phyloP scores from a whole-genome alignment of 495 filamentous ascomycete species.

The Aspergillus saccharolyticus region DNA sequence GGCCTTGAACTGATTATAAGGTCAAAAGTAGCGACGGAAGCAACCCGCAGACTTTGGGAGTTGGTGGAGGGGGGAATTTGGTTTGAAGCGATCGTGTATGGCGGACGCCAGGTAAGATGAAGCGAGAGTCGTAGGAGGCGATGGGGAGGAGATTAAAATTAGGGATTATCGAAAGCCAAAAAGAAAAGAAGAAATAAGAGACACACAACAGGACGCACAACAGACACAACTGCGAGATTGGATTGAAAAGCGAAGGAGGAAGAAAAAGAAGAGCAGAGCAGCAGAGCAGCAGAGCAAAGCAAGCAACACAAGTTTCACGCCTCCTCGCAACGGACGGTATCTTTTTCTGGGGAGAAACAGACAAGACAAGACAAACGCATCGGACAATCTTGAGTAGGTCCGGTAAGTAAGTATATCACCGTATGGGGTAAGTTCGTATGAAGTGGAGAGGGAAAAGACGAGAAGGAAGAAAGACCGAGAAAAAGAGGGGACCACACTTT shows the following conservation, averaged over 20 bases:
- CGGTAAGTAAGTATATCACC: conserved; percentile 5
- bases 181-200: too few species aligned
- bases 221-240: conserved; percentile 13
- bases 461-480: background rate
- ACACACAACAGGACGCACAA: background rate
- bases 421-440: conserved; percentile 8
- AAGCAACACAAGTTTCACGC: conserved; percentile 11
- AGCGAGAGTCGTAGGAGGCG: conserved; percentile 1
- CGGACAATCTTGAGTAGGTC: background rate
- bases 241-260: conserved; percentile 6
- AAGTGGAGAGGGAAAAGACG: background rate
- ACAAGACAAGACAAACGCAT: background rate
- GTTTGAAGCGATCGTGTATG: conserved; percentile 1
- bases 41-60: background rate
- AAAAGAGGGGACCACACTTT: background rate
- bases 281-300: too few species aligned
- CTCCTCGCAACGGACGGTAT: conserved; percentile 8
- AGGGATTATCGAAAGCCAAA: background rate
- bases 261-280: conserved; percentile 6
- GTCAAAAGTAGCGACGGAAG: background rate
- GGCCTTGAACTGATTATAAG: background rate
- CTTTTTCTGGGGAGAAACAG: background rate
- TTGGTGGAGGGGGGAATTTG: background rate
- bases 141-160: conserved; percentile 10
- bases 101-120: background rate